Percentiles rank a stretch among this genome's conserved stretches.
Conservation (phyloP, 345 rosid genomes). For the Dimocarpus longan region DNA sequence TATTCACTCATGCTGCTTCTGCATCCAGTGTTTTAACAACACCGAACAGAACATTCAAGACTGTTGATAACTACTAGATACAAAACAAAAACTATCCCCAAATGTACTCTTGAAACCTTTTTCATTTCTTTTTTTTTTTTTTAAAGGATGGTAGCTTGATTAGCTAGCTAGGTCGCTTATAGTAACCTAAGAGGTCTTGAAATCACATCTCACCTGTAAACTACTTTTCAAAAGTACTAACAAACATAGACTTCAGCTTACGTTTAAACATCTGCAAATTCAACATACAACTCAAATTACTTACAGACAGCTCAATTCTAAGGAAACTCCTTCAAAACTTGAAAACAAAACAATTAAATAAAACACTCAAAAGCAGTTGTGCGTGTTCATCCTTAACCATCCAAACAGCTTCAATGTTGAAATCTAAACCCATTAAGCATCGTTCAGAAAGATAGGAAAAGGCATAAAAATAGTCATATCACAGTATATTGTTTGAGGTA, state of each 20-base stretch:
- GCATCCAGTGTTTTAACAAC: background rate
- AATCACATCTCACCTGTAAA: background rate
- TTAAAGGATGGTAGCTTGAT: background rate
- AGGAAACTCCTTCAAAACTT: background rate
- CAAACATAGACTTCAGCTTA: background rate
- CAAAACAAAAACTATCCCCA: too few relatives aligned
- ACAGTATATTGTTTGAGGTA: background rate
- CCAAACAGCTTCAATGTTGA: background rate
- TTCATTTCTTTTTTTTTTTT: too few relatives aligned
- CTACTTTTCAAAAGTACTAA: background rate
- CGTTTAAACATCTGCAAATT: background rate
- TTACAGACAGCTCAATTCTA: background rate
- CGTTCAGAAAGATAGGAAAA: background rate
- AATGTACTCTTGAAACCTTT: background rate
- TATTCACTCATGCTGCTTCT: background rate
- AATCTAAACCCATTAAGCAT: background rate
- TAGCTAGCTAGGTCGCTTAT: background rate
- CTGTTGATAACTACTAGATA: background rate
- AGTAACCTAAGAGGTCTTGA: background rate
- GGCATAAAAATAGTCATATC: background rate
- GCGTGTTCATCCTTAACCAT: background rate
- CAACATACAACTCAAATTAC: background rate
- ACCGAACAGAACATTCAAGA: background rate
- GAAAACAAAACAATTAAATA: background rate
- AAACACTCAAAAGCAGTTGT: background rate